Percentiles rank a stretch among this genome's conserved stretches.
These are phyloP conservation scores for Auriculariales sp. DNA, from an alignment of 768 basidiomycete species.

Conservation along the genomic window DNA sequence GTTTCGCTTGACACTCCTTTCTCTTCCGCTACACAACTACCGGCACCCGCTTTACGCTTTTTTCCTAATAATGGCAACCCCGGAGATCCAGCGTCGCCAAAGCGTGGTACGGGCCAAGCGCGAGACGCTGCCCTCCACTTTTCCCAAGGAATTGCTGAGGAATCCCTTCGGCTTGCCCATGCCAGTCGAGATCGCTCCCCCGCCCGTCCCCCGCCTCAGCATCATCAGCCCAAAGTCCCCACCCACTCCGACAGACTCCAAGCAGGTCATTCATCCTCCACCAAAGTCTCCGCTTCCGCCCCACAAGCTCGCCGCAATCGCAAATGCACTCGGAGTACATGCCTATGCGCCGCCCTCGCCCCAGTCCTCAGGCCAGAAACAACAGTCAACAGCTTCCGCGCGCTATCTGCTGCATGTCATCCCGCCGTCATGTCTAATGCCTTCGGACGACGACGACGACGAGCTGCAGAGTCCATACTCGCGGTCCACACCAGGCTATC, in stretches of 20 bases:
- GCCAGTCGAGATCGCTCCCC: neutral
- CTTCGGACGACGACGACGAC: slow-evolving; percentile 31
- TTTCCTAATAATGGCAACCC: too few relatives aligned
- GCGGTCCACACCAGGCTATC: slow-evolving; percentile 54
- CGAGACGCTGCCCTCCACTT: slow-evolving; percentile 1
- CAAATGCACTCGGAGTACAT: slow-evolving; percentile 73
- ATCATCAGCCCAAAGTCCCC: neutral
- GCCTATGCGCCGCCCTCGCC: slow-evolving; percentile 49
- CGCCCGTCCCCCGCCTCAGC: neutral
- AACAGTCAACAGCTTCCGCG: slow-evolving; percentile 30
- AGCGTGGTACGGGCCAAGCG: neutral
- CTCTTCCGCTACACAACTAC: too few relatives aligned
- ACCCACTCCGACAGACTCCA: slow-evolving; percentile 1
- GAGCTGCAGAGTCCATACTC: slow-evolving; percentile 34
- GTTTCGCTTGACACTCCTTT: too few relatives aligned
- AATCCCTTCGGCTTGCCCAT: neutral
- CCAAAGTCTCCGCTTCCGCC: slow-evolving; percentile 64
- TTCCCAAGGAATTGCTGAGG: neutral
- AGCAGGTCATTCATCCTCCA: neutral
- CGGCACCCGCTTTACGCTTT: too few relatives aligned
- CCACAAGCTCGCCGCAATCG: slow-evolving; percentile 64
- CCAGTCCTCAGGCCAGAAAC: slow-evolving; percentile 4
- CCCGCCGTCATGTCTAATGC: slow-evolving; percentile 59
- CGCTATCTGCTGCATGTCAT: slow-evolving; percentile 73
- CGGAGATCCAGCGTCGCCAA: neutral